A percentile compares a stretch with the other conserved stretches of the same genome.
Conservation (phyloP, 805 yeast species). For the Starmerella floris region DNA sequence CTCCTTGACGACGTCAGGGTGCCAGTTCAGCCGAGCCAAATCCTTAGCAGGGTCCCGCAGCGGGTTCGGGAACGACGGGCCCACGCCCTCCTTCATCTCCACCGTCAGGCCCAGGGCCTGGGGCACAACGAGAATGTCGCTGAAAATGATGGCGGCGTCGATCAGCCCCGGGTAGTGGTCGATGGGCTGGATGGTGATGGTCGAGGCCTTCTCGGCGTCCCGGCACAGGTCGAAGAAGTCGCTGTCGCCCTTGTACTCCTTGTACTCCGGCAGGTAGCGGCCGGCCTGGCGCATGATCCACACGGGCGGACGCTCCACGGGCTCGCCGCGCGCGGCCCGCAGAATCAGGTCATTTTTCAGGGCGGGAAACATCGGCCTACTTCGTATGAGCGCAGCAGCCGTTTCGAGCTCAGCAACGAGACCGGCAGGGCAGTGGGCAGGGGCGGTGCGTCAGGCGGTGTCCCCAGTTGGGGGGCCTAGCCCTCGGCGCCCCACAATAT, state of each 20-base stretch:
- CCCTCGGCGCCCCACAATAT: too few species aligned
- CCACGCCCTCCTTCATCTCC: conserved; percentile 84
- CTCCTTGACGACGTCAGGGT: conserved; percentile 57
- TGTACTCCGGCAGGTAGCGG: conserved; percentile 59
- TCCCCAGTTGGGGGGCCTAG: too few species aligned
- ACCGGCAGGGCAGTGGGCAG: too few species aligned
- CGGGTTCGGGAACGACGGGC: conserved; percentile 87
- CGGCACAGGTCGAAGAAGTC: conserved; percentile 94
- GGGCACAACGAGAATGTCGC: conserved; percentile 90
- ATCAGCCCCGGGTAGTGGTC: conserved; percentile 76
- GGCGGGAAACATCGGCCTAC: conserved; percentile 34
- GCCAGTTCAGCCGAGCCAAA: conserved; percentile 32
- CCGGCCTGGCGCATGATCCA: conserved; percentile 31
- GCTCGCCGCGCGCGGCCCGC: conserved; percentile 81
- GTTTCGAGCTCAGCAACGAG: too few species aligned
- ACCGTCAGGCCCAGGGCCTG: conserved; percentile 97
- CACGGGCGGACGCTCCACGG: conserved; percentile 91
- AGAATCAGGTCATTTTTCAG: conserved; percentile 80
- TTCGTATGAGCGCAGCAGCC: neutral
- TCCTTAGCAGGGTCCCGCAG: conserved; percentile 62
- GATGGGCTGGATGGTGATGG: conserved; percentile 89
- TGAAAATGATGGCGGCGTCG: conserved; percentile 94
- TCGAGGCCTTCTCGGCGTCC: conserved; percentile 86
- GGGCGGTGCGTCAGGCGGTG: too few species aligned
- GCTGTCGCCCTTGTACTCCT: conserved; percentile 65